phyloP scores from a whole-genome alignment of 495 filamentous ascomycete genomes.

The Lasiosphaeris hirsuta region DNA sequence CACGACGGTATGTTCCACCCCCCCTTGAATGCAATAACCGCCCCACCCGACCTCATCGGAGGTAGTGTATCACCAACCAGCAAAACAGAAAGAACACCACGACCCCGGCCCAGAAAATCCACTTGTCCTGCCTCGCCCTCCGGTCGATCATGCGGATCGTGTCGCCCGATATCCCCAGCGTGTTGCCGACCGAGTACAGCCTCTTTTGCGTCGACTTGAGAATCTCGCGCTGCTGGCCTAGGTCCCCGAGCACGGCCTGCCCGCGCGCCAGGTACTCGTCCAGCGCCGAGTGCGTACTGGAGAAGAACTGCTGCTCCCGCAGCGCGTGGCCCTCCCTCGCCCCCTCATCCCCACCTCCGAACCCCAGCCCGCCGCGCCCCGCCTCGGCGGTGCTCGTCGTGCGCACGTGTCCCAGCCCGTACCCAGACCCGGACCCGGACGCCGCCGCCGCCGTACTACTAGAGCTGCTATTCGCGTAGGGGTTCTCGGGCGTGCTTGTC shows the following conservation, averaged over 20 bases:
- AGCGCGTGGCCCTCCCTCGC: constrained; percentile 78
- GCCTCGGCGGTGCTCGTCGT: constrained; percentile 27
- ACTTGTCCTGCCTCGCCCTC: constrained; percentile 90
- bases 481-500: constrained; percentile 88
- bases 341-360: constrained; percentile 57
- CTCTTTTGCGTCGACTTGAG: constrained; percentile 89
- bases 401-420: constrained; percentile 25
- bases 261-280: constrained; percentile 94
- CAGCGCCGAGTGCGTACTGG: constrained; percentile 70
- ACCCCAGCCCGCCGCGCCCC: constrained; percentile 21
- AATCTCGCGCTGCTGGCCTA: constrained; percentile 88
- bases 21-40: neutral
- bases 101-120: constrained; percentile 92
- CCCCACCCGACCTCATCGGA: constrained; percentile 54
- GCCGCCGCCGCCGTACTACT: constrained; percentile 2
- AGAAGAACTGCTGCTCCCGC: constrained; percentile 84
- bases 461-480: constrained; percentile 66
- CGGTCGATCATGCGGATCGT: constrained; percentile 95
- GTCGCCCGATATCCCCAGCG: constrained; percentile 87
- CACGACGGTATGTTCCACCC: neutral
- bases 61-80: constrained; percentile 79
- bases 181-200: constrained; percentile 91
- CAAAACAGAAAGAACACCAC: constrained; percentile 90
- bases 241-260: constrained; percentile 80
- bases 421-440: constrained; percentile 26